Base-by-base conservation (phyloP, 257 asterid species). In the Fraxinus pennsylvanica region DNA sequence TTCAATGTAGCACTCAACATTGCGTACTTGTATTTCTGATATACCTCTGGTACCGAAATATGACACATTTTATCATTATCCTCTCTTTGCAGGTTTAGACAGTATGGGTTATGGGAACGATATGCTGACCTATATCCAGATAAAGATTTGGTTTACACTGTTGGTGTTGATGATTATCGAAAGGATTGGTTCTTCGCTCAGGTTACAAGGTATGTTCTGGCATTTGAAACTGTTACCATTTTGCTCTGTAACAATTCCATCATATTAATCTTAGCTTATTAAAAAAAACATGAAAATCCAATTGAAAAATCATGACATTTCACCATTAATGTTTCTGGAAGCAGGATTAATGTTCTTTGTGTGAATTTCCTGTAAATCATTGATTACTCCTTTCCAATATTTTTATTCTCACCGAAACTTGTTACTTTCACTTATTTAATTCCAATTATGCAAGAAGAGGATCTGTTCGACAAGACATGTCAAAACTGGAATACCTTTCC, bases 71-170 rank as follows among this genome's bases (percentile, higher is more conserved):
- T 54, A 66, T 54, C 17, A 39, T 57, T 74, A 1, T 82, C 52
- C 43, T 79, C 61, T 66, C 22, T 70, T 50, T 35, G 57, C 89
- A 94, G 98, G 82, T 94, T 92, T 83, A 88, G 98, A 81, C 97
- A 94, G 82, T 94, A 94, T 43, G 98, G 98, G 76, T 47, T 94
- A 33, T 94, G 97, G 98, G 96, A 89, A 75, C 87, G 92, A 75
- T 94, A 94, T 82, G 52, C 85, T 21, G 96, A 92, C 1, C 74
- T 92, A 74, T 91, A 91, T 80, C 97, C 98, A 5, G 85, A 81
- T 52, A 81, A 82, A 21, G 97, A 94, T 85, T 77, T 92, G 69
- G 90, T 88, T 2, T 94, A 84, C 82, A 86, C 86, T 2, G 84
- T 94, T 43, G 94, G 96, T 25, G 87, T 75, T n/a, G 92, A 90